phyloP scores from a whole-genome alignment of 2,329 filamentous ascomycete genomes.

The Phaeosphaeriaceae sp. region DNA sequence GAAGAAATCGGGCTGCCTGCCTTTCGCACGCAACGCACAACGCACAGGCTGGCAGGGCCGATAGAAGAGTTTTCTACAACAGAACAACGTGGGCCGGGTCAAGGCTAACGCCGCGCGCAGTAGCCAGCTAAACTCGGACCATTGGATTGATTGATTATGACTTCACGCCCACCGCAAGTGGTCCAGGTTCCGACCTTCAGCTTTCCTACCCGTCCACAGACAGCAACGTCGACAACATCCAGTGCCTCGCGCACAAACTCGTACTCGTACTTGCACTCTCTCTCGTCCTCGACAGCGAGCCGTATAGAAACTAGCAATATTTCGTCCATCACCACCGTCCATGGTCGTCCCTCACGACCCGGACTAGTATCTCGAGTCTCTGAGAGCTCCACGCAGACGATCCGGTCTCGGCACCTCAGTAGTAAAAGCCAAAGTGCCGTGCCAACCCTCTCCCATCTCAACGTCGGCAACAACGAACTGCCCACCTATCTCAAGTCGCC shows the following conservation, averaged over 20 bases:
- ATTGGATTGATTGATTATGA: constrained; percentile 44
- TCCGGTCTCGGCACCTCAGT: constrained; percentile 38
- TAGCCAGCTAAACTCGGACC: constrained; percentile 31
- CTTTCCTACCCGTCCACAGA: constrained; percentile 13
- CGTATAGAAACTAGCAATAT: constrained; percentile 25
- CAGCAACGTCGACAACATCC: constrained; percentile 6
- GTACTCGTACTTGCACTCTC: too few species aligned
- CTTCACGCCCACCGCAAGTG: constrained; percentile 30
- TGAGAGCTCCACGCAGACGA: constrained; percentile 34
- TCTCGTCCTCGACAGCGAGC: background rate
- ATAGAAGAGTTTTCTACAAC: constrained; percentile 46
- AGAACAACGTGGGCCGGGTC: constrained; percentile 36
- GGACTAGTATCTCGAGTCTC: constrained; percentile 41
- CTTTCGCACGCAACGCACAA: constrained; percentile 16
- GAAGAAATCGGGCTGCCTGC: constrained; percentile 37
- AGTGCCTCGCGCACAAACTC: too few species aligned
- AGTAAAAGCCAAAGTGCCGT: constrained; percentile 53
- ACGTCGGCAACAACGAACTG: constrained; percentile 34
- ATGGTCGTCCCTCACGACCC: constrained; percentile 39
- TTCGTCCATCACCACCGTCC: constrained; percentile 30
- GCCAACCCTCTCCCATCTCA: constrained; percentile 52
- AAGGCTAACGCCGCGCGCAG: constrained; percentile 40
- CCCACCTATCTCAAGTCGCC: constrained; percentile 36
- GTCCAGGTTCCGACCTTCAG: constrained; percentile 21
- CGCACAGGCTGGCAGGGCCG: constrained; percentile 32